A percentile compares a stretch with the other conserved stretches of the same genome.
These are phyloP conservation scores for Nitzschia sp. DNA, from an alignment of 108 stramenopile species.

Conservation along the genomic window DNA sequence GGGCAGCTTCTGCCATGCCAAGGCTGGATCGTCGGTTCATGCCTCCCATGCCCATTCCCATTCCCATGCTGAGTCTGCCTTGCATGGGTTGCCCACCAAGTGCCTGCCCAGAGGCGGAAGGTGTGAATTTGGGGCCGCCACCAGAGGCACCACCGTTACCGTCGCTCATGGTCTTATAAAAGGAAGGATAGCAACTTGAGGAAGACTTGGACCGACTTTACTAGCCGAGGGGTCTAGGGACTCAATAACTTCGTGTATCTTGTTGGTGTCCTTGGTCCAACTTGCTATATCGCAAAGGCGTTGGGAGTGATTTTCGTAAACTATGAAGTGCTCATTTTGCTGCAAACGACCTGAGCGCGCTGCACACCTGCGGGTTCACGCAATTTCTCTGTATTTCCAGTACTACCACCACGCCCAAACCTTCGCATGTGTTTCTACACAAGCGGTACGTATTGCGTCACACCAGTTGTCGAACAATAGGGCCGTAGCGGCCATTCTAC, in stretches of 20 bases:
- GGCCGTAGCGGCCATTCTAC: too few relatives aligned
- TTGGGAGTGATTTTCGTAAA: constrained; percentile 7
- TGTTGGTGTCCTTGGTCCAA: constrained; percentile 1
- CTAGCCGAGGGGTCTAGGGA: too few relatives aligned
- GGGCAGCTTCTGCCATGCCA: constrained; percentile 19
- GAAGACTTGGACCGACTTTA: too few relatives aligned
- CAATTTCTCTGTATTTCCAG: too few relatives aligned
- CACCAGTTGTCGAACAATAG: too few relatives aligned
- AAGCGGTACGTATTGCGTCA: too few relatives aligned
- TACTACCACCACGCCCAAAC: too few relatives aligned
- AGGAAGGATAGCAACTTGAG: neutral
- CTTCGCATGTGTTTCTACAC: too few relatives aligned
- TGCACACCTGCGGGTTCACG: too few relatives aligned
- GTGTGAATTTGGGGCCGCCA: constrained; percentile 1
- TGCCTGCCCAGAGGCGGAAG: neutral
- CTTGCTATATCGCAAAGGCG: constrained; percentile 6
- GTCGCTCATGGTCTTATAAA: neutral
- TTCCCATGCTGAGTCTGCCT: neutral
- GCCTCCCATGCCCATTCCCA: neutral
- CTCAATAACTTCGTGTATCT: neutral
- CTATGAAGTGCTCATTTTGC: neutral
- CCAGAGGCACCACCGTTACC: neutral
- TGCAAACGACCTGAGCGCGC: too few relatives aligned
- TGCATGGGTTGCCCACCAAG: neutral
- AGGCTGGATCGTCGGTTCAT: constrained; percentile 28